Evolutionary conservation across 352 stramenopile species (phyloP).

Genomic region (Pythium sp.): DNA sequence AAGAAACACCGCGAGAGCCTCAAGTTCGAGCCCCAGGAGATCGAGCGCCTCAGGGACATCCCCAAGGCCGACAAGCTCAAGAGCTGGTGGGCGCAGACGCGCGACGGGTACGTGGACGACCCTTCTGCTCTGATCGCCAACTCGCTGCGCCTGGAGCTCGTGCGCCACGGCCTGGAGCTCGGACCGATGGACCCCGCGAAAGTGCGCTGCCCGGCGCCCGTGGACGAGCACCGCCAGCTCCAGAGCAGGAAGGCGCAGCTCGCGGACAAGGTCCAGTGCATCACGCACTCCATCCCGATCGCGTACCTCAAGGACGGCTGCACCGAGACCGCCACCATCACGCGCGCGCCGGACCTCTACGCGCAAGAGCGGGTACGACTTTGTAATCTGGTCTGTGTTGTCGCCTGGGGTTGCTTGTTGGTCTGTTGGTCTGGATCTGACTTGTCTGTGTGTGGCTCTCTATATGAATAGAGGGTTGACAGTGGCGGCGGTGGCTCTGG

Average conservation of each 20-base stretch:
- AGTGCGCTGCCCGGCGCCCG: conserved; percentile 30
- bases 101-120: conserved; percentile 56
- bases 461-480: neutral
- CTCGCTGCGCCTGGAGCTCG: conserved; percentile 50
- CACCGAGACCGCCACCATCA: conserved; percentile 22
- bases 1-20: conserved; percentile 38
- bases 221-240: conserved; percentile 32
- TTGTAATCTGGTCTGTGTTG: neutral
- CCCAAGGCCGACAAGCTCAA: conserved; percentile 39
- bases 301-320: conserved; percentile 26
- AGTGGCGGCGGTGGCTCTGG: conserved; percentile 1
- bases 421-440: neutral
- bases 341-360: conserved; percentile 35
- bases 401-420: neutral
- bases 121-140: conserved; percentile 32
- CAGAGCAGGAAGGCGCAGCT: conserved; percentile 35
- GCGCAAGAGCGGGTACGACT: conserved; percentile 34
- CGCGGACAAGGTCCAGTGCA: conserved; percentile 42
- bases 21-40: conserved; percentile 52
- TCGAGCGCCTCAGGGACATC: conserved; percentile 48
- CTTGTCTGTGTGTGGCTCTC: neutral
- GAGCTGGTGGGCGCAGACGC: conserved; percentile 54
- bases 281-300: conserved; percentile 29
- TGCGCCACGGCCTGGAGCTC: conserved; percentile 25
- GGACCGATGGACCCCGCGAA: conserved; percentile 50